Evolutionary conservation across 257 asterid species (phyloP).

Genomic region (Jacaranda mimosifolia): DNA sequence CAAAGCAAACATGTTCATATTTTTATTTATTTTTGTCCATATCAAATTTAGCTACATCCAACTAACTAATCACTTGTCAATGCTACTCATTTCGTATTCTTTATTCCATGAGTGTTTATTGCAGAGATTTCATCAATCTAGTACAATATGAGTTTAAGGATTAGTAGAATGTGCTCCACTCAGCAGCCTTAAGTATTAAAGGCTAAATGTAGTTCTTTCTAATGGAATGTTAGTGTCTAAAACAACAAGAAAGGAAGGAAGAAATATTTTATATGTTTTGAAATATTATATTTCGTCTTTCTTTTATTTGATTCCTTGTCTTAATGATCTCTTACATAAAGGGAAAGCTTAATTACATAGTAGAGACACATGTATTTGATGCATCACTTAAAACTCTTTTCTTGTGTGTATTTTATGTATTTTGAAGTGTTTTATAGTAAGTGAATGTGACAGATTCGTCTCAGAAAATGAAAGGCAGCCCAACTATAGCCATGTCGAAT

Average conservation of each 20-base stretch:
- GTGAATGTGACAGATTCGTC: too few species aligned
- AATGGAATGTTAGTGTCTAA: background rate
- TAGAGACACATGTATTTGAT: conserved; percentile 10
- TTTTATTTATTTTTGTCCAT: too few species aligned
- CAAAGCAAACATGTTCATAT: too few species aligned
- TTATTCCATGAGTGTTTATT: background rate
- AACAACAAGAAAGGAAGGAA: background rate
- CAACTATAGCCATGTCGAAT: too few species aligned
- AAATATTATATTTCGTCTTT: too few species aligned
- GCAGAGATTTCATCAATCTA: background rate
- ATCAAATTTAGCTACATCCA: too few species aligned
- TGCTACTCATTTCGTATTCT: too few species aligned
- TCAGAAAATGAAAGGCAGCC: too few species aligned
- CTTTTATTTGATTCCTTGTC: background rate
- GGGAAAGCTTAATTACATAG: background rate
- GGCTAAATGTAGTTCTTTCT: background rate
- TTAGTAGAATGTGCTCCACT: background rate
- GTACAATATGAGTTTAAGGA: background rate
- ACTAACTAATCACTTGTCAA: too few species aligned
- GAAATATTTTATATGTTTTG: background rate
- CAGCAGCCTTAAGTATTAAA: background rate
- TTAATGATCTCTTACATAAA: too few species aligned
- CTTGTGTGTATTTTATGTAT: background rate
- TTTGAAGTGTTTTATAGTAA: background rate
- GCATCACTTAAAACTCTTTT: background rate